phyloP scores from a whole-genome alignment of 192 early-diverging fungal genomes.

The Coemansia reversa region DNA sequence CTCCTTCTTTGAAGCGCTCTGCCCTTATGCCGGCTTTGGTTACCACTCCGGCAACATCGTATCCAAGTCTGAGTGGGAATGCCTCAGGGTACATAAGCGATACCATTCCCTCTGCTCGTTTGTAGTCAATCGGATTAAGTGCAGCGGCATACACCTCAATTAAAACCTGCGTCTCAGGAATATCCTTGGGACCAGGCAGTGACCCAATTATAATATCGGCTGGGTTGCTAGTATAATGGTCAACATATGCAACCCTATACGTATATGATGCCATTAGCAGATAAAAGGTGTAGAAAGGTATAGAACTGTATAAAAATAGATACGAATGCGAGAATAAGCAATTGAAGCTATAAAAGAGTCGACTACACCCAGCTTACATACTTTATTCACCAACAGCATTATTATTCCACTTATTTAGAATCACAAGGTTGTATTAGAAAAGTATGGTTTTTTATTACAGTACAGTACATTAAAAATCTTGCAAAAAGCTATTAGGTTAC shows the following conservation, averaged over 20 bases:
- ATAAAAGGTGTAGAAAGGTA: too few relatives aligned
- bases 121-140: constrained; percentile 59
- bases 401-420: too few relatives aligned
- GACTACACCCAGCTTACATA: too few relatives aligned
- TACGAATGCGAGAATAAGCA: too few relatives aligned
- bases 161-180: constrained; percentile 19
- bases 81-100: constrained; percentile 25
- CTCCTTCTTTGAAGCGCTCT: constrained; percentile 50
- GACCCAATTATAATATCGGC: constrained; percentile 15
- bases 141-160: constrained; percentile 54
- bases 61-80: constrained; percentile 55
- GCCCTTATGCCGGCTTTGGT: constrained; percentile 33
- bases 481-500: too few relatives aligned
- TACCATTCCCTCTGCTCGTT: constrained; percentile 50
- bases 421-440: too few relatives aligned
- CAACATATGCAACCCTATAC: constrained; percentile 19
- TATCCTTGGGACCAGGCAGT: constrained; percentile 2
- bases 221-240: constrained; percentile 20
- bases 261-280: constrained; percentile 8
- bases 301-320: too few relatives aligned
- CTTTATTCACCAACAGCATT: too few relatives aligned
- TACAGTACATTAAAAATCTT: too few relatives aligned
- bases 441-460: too few relatives aligned
- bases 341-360: too few relatives aligned
- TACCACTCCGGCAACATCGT: constrained; percentile 58